Conservation (phyloP, 805 yeast species). For the Nakazawaea laoshanensis region DNA sequence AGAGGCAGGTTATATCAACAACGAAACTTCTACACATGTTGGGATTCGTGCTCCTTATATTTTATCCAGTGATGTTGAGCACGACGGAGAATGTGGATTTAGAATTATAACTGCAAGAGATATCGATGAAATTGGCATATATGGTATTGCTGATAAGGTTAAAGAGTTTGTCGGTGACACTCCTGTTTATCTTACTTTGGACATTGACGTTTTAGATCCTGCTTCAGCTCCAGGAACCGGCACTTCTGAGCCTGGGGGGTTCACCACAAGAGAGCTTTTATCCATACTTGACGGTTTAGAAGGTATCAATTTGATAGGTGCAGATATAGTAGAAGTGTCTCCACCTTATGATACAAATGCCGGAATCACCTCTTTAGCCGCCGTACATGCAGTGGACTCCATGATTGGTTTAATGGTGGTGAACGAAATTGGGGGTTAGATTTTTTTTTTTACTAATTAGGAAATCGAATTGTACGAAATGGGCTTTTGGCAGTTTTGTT, state of each 20-base stretch:
- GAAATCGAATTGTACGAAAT: background rate
- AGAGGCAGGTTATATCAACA: slow-evolving; percentile 50
- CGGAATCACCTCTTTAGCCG: slow-evolving; percentile 56
- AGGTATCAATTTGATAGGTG: slow-evolving; percentile 58
- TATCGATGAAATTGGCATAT: slow-evolving; percentile 30
- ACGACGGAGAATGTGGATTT: slow-evolving; percentile 46
- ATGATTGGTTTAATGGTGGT: slow-evolving; percentile 37
- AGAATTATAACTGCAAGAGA: slow-evolving; percentile 36
- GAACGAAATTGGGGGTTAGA: slow-evolving; percentile 11
- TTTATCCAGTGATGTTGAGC: slow-evolving; percentile 21
- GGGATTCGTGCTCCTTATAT: slow-evolving; percentile 61
- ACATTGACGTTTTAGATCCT: slow-evolving; percentile 65
- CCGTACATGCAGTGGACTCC: slow-evolving; percentile 53
- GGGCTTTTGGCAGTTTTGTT: background rate
- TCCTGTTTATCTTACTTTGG: slow-evolving; percentile 38
- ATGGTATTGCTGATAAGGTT: slow-evolving; percentile 28
- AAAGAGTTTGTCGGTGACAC: slow-evolving; percentile 25
- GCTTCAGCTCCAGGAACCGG: slow-evolving; percentile 75
- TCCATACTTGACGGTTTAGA: slow-evolving; percentile 50
- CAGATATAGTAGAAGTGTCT: slow-evolving; percentile 68
- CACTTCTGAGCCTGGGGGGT: slow-evolving; percentile 72
- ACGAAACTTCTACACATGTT: slow-evolving; percentile 44
- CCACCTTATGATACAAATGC: slow-evolving; percentile 58
- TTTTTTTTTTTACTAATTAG: background rate
- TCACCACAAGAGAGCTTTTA: slow-evolving; percentile 58